phyloP scores from a whole-genome alignment of 139 green algal genomes.

The Coccomyxa sp. region DNA sequence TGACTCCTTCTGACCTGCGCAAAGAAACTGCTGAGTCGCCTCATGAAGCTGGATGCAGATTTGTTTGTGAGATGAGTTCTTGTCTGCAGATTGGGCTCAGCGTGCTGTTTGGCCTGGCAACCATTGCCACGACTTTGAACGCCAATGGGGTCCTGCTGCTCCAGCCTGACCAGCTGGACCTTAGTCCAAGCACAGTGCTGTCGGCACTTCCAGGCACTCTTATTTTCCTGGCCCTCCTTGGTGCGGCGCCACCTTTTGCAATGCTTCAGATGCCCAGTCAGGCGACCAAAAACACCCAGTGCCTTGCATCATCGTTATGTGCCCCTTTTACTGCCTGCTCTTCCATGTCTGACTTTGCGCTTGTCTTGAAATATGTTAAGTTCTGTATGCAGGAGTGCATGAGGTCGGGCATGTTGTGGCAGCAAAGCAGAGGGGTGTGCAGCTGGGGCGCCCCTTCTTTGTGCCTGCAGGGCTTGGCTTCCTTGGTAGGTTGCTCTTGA shows the following conservation, averaged over 20 bases:
- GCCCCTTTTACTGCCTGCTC: background rate
- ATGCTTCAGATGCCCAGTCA: background rate
- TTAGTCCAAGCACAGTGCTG: slow-evolving; percentile 16
- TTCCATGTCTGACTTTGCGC: background rate
- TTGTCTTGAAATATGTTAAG: background rate
- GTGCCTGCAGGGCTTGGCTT: slow-evolving; percentile 69
- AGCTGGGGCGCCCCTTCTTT: slow-evolving; percentile 72
- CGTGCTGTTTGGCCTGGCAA: slow-evolving; percentile 46
- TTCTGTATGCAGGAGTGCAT: slow-evolving; percentile 39
- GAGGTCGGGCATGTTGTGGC: slow-evolving; percentile 58
- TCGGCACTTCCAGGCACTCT: slow-evolving; percentile 47
- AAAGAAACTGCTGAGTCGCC: too few relatives aligned
- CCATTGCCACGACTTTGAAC: slow-evolving; percentile 57
- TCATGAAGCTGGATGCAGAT: background rate
- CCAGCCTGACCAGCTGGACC: slow-evolving; percentile 27
- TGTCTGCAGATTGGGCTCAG: slow-evolving; percentile 45
- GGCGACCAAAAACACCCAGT: background rate
- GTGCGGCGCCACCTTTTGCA: slow-evolving; percentile 14
- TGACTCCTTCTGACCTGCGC: background rate
- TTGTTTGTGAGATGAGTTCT: background rate
- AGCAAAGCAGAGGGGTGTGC: slow-evolving; percentile 47
- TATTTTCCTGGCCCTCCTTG: slow-evolving; percentile 35
- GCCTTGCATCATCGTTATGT: background rate
- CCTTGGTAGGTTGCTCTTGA: too few relatives aligned
- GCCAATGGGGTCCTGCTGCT: slow-evolving; percentile 52